Base-by-base conservation (phyloP, 768 basidiomycete species). In the Tulasnella sp. region DNA sequence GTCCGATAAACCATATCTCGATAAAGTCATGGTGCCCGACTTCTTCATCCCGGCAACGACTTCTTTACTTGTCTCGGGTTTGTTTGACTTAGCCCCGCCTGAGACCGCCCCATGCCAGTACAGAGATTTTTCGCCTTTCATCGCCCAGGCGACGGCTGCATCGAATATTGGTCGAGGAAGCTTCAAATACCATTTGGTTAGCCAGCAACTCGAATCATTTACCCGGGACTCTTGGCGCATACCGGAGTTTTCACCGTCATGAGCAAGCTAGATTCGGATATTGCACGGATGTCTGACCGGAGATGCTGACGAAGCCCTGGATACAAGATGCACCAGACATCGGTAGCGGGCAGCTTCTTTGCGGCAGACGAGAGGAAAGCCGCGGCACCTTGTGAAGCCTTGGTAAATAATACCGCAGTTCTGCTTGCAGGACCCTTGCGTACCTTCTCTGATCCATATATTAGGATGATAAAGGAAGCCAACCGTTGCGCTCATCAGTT, bases 261-360 rank as follows among this genome's bases (percentile, higher is more conserved):
- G 35, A 98, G 80, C n/a, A 99, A 77, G 62, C 86, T 88, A 67
- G 84, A 84, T 73, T 92, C 92, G 65, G 91, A 86, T 63, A 98
- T 86, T 7, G 84, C 83, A 1, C 83, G 84, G 26, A 98, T 83
- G 75, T 98, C 97, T 1, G 89, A 92, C 72, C 89, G 90, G 42
- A 98, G 82, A 73, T 95, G 88, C 76, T 94, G 90, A 62, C 92
- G 86, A 47, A 98, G 80, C 0, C 91, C 92, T 0, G 97, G 96
- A 76, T 98, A 98, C 9, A 99, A 80, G 47, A 98, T 96, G 77
- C 95, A 98, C 96, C 97, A 98, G 26, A 94, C 89, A 77, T 99
- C 97, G 69, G 93, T 94, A 2, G 83, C 80, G 0, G 90, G 91
- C 6, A 99, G 85, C 75, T 91, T 89, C 52, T 89, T 88, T 1